phyloP scores from a whole-genome alignment of 345 rosid genomes.

The Sonneratia caseolaris region DNA sequence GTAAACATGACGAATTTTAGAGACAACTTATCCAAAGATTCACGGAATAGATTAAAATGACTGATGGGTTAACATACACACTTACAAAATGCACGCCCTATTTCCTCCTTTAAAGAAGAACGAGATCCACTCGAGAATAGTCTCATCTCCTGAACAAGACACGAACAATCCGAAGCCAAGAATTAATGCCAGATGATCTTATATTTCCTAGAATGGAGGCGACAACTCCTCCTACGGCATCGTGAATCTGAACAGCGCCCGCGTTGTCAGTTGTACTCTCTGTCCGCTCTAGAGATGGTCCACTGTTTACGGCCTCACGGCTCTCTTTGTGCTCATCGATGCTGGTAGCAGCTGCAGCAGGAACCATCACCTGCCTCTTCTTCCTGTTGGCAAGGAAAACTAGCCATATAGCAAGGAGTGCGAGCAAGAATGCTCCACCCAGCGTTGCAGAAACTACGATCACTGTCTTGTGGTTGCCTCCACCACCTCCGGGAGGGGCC shows the following conservation, averaged over 20 bases:
- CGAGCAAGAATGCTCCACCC: constrained; percentile 19
- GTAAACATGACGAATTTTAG: background rate
- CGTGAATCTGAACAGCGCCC: constrained; percentile 9
- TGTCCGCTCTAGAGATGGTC: constrained; percentile 12
- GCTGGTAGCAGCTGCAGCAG: constrained; percentile 7
- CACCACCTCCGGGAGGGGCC: background rate
- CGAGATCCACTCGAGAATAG: background rate
- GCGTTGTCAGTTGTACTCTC: constrained; percentile 6
- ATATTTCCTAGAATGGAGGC: background rate
- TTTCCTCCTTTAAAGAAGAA: background rate
- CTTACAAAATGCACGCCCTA: background rate
- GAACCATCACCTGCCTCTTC: constrained; percentile 12
- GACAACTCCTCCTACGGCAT: constrained; percentile 3
- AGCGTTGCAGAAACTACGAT: constrained; percentile 14
- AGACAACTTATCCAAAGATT: background rate
- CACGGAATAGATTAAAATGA: too few relatives aligned
- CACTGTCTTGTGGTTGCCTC: constrained; percentile 12
- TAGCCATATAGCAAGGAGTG: constrained; percentile 17
- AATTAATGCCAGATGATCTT: background rate
- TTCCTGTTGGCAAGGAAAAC: constrained; percentile 17
- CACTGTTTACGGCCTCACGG: constrained; percentile 5
- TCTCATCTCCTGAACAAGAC: background rate
- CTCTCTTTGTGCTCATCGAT: constrained; percentile 11
- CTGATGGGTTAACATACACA: background rate
- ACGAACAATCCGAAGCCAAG: background rate